Conservation (phyloP, 805 yeast species). For the Candida andamanensis region DNA sequence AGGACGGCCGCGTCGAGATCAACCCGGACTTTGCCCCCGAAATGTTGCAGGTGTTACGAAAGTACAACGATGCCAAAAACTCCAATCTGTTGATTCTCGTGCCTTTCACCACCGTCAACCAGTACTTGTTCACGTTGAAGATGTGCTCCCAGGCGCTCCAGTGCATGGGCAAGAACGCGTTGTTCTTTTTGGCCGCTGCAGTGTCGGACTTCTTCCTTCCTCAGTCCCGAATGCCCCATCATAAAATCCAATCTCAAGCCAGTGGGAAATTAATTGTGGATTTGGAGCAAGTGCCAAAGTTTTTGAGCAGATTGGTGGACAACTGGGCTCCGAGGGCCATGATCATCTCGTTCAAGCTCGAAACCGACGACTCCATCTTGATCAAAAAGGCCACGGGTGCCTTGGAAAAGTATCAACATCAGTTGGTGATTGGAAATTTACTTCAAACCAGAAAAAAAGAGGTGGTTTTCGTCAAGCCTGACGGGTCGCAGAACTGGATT, state of each 20-base stretch:
- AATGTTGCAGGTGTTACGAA: conserved; percentile 55
- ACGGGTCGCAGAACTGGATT: conserved; percentile 44
- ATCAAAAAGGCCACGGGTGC: conserved; percentile 76
- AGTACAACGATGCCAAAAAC: conserved; percentile 47
- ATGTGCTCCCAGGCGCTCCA: conserved; percentile 58
- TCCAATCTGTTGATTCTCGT: conserved; percentile 55
- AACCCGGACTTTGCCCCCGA: conserved; percentile 53
- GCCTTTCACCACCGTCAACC: conserved; percentile 94
- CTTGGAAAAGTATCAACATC: conserved; percentile 81
- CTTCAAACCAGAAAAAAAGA: conserved; percentile 83
- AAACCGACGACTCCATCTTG: conserved; percentile 72
- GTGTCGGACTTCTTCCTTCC: conserved; percentile 96
- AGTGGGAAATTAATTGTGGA: conserved; percentile 78
- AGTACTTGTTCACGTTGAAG: conserved; percentile 80
- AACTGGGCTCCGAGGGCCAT: conserved; percentile 93
- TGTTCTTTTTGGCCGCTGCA: conserved; percentile 93
- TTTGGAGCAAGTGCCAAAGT: conserved; percentile 94
- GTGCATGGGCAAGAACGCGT: conserved; percentile 48
- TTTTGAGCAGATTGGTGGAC: conserved; percentile 79
- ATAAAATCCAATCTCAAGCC: conserved; percentile 84
- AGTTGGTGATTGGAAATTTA: conserved; percentile 89
- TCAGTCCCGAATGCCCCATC: conserved; percentile 77
- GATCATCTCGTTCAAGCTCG: conserved; percentile 92
- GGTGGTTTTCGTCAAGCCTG: conserved; percentile 74
- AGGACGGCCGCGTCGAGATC: conserved; percentile 54